Percentiles rank a stretch among this genome's conserved stretches.
phyloP scores from a whole-genome alignment of 768 basidiomycete species.

The Pisolithus albus region DNA sequence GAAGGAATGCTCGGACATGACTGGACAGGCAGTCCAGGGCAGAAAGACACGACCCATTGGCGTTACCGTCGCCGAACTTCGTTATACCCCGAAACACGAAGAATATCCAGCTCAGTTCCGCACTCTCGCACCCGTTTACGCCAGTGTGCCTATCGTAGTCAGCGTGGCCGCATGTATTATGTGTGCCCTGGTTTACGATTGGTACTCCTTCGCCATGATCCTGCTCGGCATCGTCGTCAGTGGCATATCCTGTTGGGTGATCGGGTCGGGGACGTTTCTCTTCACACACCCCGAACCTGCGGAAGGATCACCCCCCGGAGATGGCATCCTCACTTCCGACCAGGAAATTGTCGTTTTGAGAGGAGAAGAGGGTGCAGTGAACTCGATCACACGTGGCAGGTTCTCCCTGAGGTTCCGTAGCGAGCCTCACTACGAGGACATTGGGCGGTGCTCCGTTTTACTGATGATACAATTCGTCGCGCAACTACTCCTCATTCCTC shows the following conservation, averaged over 20 bases:
- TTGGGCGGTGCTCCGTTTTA: constrained; percentile 22
- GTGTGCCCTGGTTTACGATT: constrained; percentile 15
- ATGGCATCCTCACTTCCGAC: constrained; percentile 11
- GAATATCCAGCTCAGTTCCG: neutral
- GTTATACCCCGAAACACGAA: neutral
- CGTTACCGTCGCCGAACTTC: constrained; percentile 14
- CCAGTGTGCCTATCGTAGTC: constrained; percentile 9
- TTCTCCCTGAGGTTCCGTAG: neutral
- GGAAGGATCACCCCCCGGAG: constrained; percentile 9
- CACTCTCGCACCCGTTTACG: constrained; percentile 1
- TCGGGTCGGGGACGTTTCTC: constrained; percentile 17
- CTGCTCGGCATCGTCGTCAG: constrained; percentile 24
- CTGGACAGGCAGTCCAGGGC: neutral
- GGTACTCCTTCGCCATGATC: constrained; percentile 26
- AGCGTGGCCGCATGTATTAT: constrained; percentile 11
- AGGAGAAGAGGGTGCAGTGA: constrained; percentile 8
- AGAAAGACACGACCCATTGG: constrained; percentile 6
- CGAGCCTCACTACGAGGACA: constrained; percentile 3
- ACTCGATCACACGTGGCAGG: neutral
- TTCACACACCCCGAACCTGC: constrained; percentile 2
- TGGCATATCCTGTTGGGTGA: constrained; percentile 20
- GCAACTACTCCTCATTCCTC: constrained; percentile 27
- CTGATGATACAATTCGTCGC: constrained; percentile 24
- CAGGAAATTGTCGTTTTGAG: constrained; percentile 7
- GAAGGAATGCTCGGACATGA: constrained; percentile 5